Base-by-base conservation (phyloP, 2,329 filamentous ascomycete species). In the Penicillium sp. region DNA sequence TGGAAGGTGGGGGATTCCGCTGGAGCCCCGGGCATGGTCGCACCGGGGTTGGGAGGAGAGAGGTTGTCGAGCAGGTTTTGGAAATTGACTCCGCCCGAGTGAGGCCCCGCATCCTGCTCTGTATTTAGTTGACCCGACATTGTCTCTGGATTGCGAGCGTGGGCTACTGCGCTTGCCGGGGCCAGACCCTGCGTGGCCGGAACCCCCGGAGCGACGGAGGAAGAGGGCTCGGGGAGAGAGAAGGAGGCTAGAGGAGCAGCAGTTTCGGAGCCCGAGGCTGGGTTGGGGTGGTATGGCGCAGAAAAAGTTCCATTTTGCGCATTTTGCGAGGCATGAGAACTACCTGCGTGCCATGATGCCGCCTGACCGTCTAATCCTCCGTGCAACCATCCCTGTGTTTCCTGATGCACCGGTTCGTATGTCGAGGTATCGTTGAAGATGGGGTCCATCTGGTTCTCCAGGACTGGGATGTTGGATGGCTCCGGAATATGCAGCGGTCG, bases 361-460 rank as follows among this genome's bases (percentile, higher is more conserved):
- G 27, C 54, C 40, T 59, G 55, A 14, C 36, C 52, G 39, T 56
- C 57, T 47, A 56, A 53, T 39, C 52, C 49, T 47, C 49, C 55
- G 47, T 56, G 52, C 43, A 39, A 55, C 60, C 62, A 60, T 44
- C 48, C 58, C 55, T 60, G 54, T 39, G 36, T 45, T 22, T 54
- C 49, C 21, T 65, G 55, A 47, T 58, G 54, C 38, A 67, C 65
- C 36, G 71, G 82, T 56, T 77, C 77, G 70, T 84, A 83, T 58
- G 81, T 81, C 50, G 85, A 79, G 52, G 85, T 85, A 71, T 88
- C 85, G 75, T 87, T 86, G 79, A 89, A 88, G 64, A 83, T 77
- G 51, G 86, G 85, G 74, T 90, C 86, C 83, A 85, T 90, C 75
- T 89, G 86, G 69, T 87, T 86, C 69, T 86, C 82, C 67, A 90